Evolutionary conservation across 1,139 yeast genomes (phyloP), one percentile per base, ranked within the genome.

Genomic region (Fermentozyma sake): DNA sequence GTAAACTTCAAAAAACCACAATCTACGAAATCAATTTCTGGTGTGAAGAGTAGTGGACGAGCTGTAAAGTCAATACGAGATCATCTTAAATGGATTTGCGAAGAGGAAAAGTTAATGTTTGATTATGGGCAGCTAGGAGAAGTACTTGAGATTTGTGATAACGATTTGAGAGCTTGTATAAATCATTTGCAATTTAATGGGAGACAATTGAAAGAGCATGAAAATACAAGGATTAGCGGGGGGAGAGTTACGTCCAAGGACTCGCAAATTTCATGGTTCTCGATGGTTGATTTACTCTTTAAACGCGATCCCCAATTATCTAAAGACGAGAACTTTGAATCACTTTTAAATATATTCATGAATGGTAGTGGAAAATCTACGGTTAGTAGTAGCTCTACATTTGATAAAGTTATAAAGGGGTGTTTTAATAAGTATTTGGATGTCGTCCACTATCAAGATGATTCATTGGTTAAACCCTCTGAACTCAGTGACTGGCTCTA

Each of bases 131-230:
- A 55, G 27, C 48, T 67, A 6, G 57, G 63, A 3, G 71, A 81
- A 22, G 61, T 91, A 9, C 79, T 85, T 4, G 80, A 76, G 28
- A 53, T 76, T 3, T 75, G 91, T 27, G 91, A 85, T 37, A 86
- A 87, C 23, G 98, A 91, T 55, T 67, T 91, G 17, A 63, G 98
- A 41, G 85, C 89, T 19, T 82, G 96, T 49, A 64, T 91, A 26
- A 91, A 91, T 48, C 73, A 81, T 43, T 55, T 91, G 22, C 98
- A 91, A 44, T 87, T 89, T 46, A 72, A 68, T 30, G 61, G 70
- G 10, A 41, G 42, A 33, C 43, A 31, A 47, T 48, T 29, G 44
- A 52, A 32, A 17, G 8, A 24, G 19, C 16, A 68, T 65, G 27
- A 57, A 66, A 12, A 33, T 37, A 29, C 41, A 28, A 46, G 46